Conservation (phyloP, 192 early-diverging fungal genomes). For the Piromyces sp. region DNA sequence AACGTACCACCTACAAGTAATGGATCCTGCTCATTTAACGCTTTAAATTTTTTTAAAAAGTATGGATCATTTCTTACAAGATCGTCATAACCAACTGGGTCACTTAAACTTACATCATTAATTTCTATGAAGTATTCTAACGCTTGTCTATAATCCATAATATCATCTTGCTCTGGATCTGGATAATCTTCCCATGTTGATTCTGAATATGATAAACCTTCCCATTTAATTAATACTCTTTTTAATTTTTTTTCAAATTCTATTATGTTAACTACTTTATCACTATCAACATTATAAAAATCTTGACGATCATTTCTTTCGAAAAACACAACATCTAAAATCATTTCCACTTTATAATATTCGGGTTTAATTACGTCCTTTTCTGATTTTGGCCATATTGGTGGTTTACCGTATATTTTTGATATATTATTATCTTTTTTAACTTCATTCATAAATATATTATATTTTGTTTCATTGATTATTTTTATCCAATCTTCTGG, state of each 20-base stretch:
- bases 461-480: constrained; percentile 4
- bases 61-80: constrained; percentile 14
- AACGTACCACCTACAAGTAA: constrained; percentile 31
- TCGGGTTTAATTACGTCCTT: constrained; percentile 10
- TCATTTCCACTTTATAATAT: constrained; percentile 8
- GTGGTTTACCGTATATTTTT: neutral
- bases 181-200: constrained; percentile 12
- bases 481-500: constrained; percentile 15
- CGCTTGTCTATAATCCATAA: neutral
- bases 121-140: constrained; percentile 9
- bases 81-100: constrained; percentile 10
- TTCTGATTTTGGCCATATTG: constrained; percentile 8
- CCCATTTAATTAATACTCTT: constrained; percentile 46
- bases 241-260: constrained; percentile 14
- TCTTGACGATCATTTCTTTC: neutral
- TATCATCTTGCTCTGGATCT: neutral
- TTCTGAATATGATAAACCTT: constrained; percentile 27
- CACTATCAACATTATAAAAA: neutral
- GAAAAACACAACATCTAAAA: constrained; percentile 12
- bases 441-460: constrained; percentile 7
- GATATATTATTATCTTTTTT: constrained; percentile 3
- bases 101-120: constrained; percentile 10
- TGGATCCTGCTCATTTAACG: constrained; percentile 29
- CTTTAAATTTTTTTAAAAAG: constrained; percentile 18
- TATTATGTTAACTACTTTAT: constrained; percentile 3